A percentile compares a stretch with the other conserved stretches of the same genome.
These are phyloP conservation scores for Calycina herbarum DNA, from an alignment of 2,329 filamentous ascomycete genomes.

Conservation along the genomic window DNA sequence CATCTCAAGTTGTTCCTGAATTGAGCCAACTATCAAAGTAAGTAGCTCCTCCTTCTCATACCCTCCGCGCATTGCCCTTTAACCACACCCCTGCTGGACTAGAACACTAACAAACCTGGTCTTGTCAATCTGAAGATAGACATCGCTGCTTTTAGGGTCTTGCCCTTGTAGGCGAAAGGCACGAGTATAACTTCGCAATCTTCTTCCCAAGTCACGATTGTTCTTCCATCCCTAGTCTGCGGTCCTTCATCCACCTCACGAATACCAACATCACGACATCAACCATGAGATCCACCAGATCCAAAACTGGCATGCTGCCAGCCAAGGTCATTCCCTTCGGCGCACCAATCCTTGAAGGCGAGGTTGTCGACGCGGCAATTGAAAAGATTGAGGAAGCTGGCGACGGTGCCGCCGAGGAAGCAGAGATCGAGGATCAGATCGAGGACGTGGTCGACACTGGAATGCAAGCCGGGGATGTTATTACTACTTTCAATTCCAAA, in stretches of 20 bases:
- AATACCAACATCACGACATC: background rate
- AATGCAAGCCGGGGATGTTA: background rate
- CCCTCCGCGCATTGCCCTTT: background rate
- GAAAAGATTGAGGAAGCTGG: background rate
- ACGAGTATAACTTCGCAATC: no score
- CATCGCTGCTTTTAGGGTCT: no score
- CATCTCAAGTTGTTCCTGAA: background rate
- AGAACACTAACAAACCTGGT: no score
- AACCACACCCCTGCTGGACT: no score
- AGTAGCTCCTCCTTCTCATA: background rate
- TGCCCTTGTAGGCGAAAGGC: no score
- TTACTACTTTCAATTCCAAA: constrained; percentile 17
- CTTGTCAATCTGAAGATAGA: no score
- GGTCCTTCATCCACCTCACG: background rate
- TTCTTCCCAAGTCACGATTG: no score
- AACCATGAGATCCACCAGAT: constrained; percentile 1
- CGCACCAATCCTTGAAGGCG: background rate
- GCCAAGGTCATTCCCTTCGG: background rate
- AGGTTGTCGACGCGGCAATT: background rate
- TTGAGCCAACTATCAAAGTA: background rate
- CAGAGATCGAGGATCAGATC: background rate
- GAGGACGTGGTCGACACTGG: background rate
- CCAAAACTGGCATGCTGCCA: constrained; percentile 4
- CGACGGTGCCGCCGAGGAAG: background rate
- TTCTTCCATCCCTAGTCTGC: no score